These are phyloP conservation scores for Asterophora lycoperdoides DNA, from an alignment of 768 basidiomycete genomes.

Conservation along the genomic window DNA sequence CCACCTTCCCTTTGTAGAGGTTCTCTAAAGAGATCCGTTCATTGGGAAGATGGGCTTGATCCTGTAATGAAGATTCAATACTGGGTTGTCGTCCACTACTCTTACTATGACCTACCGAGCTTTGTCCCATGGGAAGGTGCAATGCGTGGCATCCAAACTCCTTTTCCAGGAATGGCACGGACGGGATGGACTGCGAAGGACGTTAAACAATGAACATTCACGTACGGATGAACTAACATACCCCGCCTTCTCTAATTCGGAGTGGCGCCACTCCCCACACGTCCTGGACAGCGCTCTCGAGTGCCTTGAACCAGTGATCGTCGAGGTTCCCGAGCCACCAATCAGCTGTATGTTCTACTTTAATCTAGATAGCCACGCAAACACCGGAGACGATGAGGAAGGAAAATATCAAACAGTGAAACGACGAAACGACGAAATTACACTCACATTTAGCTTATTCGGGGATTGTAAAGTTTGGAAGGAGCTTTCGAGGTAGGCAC, in stretches of 20 bases:
- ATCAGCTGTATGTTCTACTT: conserved; percentile 78
- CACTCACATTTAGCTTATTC: conserved; percentile 65
- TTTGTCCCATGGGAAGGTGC: conserved; percentile 93
- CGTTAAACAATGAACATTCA: conserved; percentile 1
- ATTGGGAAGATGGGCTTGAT: conserved; percentile 90
- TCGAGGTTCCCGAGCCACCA: conserved; percentile 96
- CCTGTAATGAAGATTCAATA: conserved; percentile 37
- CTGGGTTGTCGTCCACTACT: conserved; percentile 1
- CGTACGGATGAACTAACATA: conserved; percentile 33
- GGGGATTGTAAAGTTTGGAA: conserved; percentile 63
- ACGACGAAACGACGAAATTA: neutral
- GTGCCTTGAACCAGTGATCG: conserved; percentile 79
- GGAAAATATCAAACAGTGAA: too few relatives aligned
- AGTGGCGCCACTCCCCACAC: conserved; percentile 88
- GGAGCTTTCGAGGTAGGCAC: conserved; percentile 49
- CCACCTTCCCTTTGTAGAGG: conserved; percentile 70
- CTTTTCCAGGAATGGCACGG: conserved; percentile 90
- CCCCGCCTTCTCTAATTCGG: conserved; percentile 90
- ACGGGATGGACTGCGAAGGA: conserved; percentile 75
- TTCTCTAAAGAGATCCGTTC: conserved; percentile 88
- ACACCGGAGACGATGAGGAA: too few relatives aligned
- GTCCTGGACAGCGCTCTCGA: conserved; percentile 76
- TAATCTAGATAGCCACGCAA: conserved; percentile 43
- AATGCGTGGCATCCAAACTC: conserved; percentile 85
- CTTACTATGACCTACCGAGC: conserved; percentile 52